These are phyloP conservation scores for Beta vulgaris DNA, from an alignment of 148 eudicot species.

Conservation along the genomic window DNA sequence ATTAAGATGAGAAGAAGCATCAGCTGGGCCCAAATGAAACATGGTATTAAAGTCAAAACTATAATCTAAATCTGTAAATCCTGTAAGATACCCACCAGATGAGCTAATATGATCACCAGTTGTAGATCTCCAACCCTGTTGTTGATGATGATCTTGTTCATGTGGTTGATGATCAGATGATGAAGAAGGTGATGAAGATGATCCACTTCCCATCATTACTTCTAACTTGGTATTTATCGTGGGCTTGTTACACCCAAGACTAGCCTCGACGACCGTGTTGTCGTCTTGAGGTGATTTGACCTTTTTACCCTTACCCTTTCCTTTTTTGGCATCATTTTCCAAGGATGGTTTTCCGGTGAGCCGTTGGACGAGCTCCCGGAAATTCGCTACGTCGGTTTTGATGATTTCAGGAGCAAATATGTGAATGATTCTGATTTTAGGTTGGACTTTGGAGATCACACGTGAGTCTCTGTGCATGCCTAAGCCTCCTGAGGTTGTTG, in stretches of 20 bases:
- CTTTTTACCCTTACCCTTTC: conserved; percentile 15
- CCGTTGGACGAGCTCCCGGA: conserved; percentile 64
- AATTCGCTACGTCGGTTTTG: conserved; percentile 65
- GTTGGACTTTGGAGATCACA: conserved; percentile 50
- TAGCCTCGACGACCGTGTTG: not conserved
- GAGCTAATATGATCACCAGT: conserved; percentile 16
- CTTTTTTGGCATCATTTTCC: not conserved
- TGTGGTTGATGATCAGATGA: conserved; percentile 17
- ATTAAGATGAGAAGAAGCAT: conserved; percentile 29
- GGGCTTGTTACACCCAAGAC: conserved; percentile 4
- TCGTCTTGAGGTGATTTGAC: not conserved
- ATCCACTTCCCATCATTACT: conserved; percentile 21
- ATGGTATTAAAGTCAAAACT: conserved; percentile 41
- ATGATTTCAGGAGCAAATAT: conserved; percentile 74
- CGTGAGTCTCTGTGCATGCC: conserved; percentile 53
- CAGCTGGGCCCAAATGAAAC: conserved; percentile 41
- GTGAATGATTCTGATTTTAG: conserved; percentile 75
- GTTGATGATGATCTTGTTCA: conserved; percentile 1
- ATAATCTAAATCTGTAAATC: conserved; percentile 54
- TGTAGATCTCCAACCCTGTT: conserved; percentile 11
- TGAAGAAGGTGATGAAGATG: conserved; percentile 25
- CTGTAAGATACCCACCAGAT: conserved; percentile 48
- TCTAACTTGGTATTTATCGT: conserved; percentile 28
- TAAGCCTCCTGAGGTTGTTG: conserved; percentile 34
- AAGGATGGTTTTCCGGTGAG: conserved; percentile 65